Evolutionary conservation across 257 asterid genomes (phyloP), one percentile per base, ranked within the genome.

Genomic region (Scutellaria baicalensis): DNA sequence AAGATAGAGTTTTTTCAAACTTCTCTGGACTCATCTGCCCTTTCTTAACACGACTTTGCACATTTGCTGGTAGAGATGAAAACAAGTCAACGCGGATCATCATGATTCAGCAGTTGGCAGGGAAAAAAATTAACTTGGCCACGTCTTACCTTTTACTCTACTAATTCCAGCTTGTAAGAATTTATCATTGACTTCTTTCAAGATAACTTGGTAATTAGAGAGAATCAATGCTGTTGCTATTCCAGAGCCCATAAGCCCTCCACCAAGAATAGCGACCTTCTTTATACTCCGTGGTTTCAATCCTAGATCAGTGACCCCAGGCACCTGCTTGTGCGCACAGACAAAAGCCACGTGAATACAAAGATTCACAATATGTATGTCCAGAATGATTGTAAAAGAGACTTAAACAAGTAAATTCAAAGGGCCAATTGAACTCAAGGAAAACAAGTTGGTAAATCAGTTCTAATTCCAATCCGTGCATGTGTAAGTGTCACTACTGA

Each of bases 231-330:
- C 89, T 20, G 99, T 94, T 27, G 99, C 97, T 65, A 94, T 94
- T 48, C 97, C 97, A 17, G 97, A 94, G 50, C 98, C 99, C 99
- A 94, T 94, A 23, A 94, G 79, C 55, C 99, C 99, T 23, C 99
- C 98, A 72, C 99, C 99, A 21, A 94, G 85, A 75, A 94, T 78
- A 43, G 89, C 99, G 60, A 94, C 96, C 84, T 84, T 94, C 68
- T 86, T 85, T 61, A 94, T 75, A 27, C 21, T 75, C 84, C 97
- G 87, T 43, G 99, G 96, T 72, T 70, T 85, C 83, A 94, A 82
- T 54, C 96, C 96, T 60, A 71, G 75, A 78, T 94, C 95, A 20
- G 96, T 82, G 43, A 89, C 89, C 50, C 98, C 97, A 7, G 98
- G 97, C 57, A 94, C 95, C 99, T 94, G 81, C 45, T 75, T 18